Percentiles rank a stretch among this genome's conserved stretches.
phyloP scores from a whole-genome alignment of 2,329 filamentous ascomycete species.

The Ceratocystis harringtonii region DNA sequence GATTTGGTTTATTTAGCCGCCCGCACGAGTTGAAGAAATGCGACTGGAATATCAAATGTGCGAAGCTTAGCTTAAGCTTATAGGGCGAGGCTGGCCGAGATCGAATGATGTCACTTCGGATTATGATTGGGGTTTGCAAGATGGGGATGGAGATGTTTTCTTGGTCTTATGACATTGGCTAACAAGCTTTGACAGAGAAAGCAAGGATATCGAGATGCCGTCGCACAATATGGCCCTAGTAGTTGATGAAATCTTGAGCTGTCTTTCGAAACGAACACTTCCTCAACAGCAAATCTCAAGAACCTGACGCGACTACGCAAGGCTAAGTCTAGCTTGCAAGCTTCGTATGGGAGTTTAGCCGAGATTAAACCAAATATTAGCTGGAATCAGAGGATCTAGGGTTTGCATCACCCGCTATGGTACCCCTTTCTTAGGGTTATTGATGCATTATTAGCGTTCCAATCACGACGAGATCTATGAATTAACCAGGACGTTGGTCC shows the following conservation, averaged over 20 bases:
- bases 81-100: background rate
- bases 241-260: background rate
- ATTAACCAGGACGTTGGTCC: background rate
- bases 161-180: background rate
- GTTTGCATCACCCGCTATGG: background rate
- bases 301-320: background rate
- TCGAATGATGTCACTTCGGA: slow-evolving; percentile 1
- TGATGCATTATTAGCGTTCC: background rate
- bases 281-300: background rate
- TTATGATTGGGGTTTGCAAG: background rate
- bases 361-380: background rate
- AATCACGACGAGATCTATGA: background rate
- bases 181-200: background rate
- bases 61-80: background rate
- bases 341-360: background rate
- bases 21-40: background rate
- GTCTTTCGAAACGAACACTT: background rate
- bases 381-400: background rate
- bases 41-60: background rate
- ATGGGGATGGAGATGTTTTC: background rate
- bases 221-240: background rate
- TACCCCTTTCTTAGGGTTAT: background rate
- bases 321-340: background rate
- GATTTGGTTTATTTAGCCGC: background rate
- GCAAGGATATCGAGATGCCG: background rate